Percentiles rank a stretch among this genome's conserved stretches.
phyloP scores from a whole-genome alignment of 805 yeast species.

The Hanseniaspora pseudoguilliermondii region DNA sequence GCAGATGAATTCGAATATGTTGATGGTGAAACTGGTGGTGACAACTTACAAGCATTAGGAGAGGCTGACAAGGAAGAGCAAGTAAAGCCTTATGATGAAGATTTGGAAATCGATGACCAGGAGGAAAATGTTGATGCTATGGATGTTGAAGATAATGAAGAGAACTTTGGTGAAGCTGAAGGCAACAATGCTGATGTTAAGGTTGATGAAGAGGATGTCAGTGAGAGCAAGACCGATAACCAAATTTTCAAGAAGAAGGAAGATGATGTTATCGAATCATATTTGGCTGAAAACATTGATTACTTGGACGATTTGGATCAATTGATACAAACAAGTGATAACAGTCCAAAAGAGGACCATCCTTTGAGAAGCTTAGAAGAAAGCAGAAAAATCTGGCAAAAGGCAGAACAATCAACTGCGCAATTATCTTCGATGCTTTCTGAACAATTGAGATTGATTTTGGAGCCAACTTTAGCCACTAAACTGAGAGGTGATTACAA shows the following conservation, averaged over 20 bases:
- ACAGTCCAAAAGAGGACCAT: slow-evolving; percentile 19
- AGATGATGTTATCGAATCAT: slow-evolving; percentile 22
- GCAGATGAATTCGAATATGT: slow-evolving; percentile 82
- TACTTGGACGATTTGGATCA: slow-evolving; percentile 26
- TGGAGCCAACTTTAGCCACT: slow-evolving; percentile 94
- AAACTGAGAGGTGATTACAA: slow-evolving; percentile 90
- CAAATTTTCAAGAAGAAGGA: slow-evolving; percentile 37
- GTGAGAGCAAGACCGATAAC: slow-evolving; percentile 37
- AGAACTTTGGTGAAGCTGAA: slow-evolving; percentile 19
- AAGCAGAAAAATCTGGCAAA: slow-evolving; percentile 69
- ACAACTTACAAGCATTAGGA: slow-evolving; percentile 85
- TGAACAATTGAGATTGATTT: slow-evolving; percentile 82
- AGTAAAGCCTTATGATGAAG: slow-evolving; percentile 57
- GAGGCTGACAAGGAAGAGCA: slow-evolving; percentile 71
- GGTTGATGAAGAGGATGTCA: slow-evolving; percentile 32
- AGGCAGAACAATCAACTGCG: slow-evolving; percentile 71
- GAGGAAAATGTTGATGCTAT: slow-evolving; percentile 26
- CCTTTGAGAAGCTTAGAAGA: slow-evolving; percentile 47
- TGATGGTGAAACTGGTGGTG: slow-evolving; percentile 64
- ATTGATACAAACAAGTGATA: slow-evolving; percentile 26
- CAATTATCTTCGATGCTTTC: slow-evolving; percentile 78
- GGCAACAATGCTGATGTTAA: slow-evolving; percentile 22
- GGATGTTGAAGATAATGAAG: slow-evolving; percentile 24
- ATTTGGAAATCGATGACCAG: slow-evolving; percentile 52
- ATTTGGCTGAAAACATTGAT: slow-evolving; percentile 21